Percentiles rank a stretch among this genome's conserved stretches.
Conservation (phyloP, 495 filamentous ascomycete genomes). For the Penicillium parvum region DNA sequence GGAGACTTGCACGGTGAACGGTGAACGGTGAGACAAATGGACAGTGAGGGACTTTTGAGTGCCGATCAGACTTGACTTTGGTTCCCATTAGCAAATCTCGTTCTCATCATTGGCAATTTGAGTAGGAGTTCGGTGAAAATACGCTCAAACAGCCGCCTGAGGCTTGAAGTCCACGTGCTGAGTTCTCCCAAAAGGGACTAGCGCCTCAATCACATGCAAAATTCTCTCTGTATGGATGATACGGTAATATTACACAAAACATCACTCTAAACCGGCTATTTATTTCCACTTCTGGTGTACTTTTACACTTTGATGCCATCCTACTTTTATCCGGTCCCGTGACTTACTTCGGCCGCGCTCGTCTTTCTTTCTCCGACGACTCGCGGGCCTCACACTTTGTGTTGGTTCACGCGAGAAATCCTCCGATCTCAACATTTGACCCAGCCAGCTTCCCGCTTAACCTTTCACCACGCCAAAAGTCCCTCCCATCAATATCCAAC, state of each 20-base stretch:
- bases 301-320: not conserved
- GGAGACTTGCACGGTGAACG: not conserved
- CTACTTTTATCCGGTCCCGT: not conserved
- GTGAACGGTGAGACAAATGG: not conserved
- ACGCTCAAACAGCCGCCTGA: not conserved
- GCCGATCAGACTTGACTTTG: not conserved
- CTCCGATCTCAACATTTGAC: slow-evolving; percentile 4
- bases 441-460: too few species aligned
- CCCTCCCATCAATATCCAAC: not conserved
- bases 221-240: not conserved
- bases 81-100: too few species aligned
- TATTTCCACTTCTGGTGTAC: not conserved
- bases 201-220: not conserved
- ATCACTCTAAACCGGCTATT: too few species aligned
- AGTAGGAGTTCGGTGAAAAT: not conserved
- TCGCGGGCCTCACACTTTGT: too few species aligned
- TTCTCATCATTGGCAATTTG: too few species aligned
- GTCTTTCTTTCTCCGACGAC: not conserved
- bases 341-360: not conserved
- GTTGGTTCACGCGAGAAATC: too few species aligned
- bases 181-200: not conserved
- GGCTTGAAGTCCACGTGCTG: not conserved
- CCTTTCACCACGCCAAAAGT: too few species aligned
- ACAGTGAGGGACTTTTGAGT: not conserved
- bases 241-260: not conserved